Evolutionary conservation across 108 stramenopile genomes (phyloP).

Genomic region (Cyclotella atomus): DNA sequence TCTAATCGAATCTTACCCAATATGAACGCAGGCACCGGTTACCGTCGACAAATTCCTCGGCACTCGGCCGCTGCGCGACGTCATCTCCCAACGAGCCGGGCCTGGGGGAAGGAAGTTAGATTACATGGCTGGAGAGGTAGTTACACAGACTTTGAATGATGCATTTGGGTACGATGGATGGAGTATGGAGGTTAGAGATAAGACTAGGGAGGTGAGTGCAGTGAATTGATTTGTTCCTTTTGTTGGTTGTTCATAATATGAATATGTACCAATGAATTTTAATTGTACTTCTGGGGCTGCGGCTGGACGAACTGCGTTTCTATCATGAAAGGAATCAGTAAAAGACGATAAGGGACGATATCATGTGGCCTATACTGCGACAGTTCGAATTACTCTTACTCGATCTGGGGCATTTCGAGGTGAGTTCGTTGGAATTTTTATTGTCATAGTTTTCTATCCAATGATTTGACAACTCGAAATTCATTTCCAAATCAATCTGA

Average conservation of each 20-base stretch:
- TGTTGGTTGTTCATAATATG: too few species aligned
- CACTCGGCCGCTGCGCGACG: conserved; percentile 70
- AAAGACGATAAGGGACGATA: conserved; percentile 61
- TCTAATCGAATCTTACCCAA: too few species aligned
- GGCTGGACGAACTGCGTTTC: too few species aligned
- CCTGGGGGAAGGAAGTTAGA: conserved; percentile 77
- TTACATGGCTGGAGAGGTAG: conserved; percentile 83
- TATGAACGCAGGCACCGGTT: conserved; percentile 46
- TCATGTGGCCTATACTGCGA: conserved; percentile 68
- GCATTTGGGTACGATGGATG: conserved; percentile 87
- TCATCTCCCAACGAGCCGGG: conserved; percentile 72
- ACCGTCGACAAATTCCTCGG: conserved; percentile 66
- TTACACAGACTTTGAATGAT: conserved; percentile 83
- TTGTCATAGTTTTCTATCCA: too few species aligned
- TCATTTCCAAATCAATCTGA: too few species aligned
- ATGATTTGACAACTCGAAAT: too few species aligned
- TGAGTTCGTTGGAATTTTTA: too few species aligned
- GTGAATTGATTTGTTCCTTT: not conserved
- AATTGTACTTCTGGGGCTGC: not conserved
- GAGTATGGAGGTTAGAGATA: conserved; percentile 68
- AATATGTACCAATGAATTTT: too few species aligned
- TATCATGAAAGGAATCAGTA: conserved; percentile 44
- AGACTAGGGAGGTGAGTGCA: conserved; percentile 37
- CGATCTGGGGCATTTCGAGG: conserved; percentile 59
- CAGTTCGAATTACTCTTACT: conserved; percentile 71